phyloP scores from a whole-genome alignment of 441 rosid genomes.

The Macaranga tanarius region DNA sequence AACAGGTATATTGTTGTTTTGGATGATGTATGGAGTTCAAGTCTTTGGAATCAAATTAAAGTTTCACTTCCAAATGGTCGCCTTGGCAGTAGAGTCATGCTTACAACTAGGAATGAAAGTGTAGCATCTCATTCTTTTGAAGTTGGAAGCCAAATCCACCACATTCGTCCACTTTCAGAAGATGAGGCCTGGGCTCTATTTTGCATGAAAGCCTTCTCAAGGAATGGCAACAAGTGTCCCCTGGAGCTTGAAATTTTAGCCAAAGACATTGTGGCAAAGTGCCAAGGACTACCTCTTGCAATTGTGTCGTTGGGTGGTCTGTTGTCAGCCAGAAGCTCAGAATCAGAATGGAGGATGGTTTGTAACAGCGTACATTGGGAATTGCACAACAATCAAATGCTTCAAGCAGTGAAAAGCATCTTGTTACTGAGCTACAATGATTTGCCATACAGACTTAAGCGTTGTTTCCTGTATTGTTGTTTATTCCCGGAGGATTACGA shows the following conservation, averaged over 20 bases:
- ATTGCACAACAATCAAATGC: constrained; percentile 30
- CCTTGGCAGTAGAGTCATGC: constrained; percentile 33
- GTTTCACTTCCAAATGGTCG: constrained; percentile 33
- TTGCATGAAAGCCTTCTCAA: constrained; percentile 36
- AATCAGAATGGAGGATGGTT: constrained; percentile 37
- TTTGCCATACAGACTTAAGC: constrained; percentile 32
- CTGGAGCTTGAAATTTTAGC: constrained; percentile 27
- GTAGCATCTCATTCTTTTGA: constrained; percentile 29
- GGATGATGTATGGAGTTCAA: constrained; percentile 39
- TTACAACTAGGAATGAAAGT: constrained; percentile 34
- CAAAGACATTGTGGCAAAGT: constrained; percentile 29
- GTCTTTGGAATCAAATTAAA: constrained; percentile 32
- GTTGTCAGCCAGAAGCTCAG: constrained; percentile 29
- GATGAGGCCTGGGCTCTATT: constrained; percentile 40
- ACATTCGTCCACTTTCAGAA: constrained; percentile 25
- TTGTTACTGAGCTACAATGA: constrained; percentile 39
- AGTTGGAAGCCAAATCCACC: constrained; percentile 18
- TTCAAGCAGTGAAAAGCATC: constrained; percentile 30
- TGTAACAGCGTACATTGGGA: constrained; percentile 33
- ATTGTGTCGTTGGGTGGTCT: constrained; percentile 43
- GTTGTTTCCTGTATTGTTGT: constrained; percentile 40
- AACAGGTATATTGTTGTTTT: constrained; percentile 33
- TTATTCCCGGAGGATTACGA: constrained; percentile 34
- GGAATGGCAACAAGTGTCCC: constrained; percentile 20
- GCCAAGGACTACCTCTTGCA: constrained; percentile 39